Percentiles rank a stretch among this genome's conserved stretches.
Conservation (phyloP, 176 grass and related monocot genomes). For the Carex myosuroides region DNA sequence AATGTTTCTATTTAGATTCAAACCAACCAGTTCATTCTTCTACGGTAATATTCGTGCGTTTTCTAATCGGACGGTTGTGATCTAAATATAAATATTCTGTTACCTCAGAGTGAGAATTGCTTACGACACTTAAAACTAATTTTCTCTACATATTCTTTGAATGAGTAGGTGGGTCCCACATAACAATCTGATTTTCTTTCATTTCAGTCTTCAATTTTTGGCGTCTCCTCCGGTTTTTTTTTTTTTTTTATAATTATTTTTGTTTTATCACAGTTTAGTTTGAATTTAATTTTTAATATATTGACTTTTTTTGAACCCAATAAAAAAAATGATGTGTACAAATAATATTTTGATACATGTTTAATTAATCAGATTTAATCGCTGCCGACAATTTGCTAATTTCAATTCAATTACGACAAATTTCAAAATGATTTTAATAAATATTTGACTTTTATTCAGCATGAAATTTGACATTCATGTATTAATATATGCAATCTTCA, state of each 20-base stretch:
- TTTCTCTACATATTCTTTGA: conserved; percentile 13
- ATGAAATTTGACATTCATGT: background rate
- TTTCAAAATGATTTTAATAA: background rate
- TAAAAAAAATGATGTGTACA: background rate
- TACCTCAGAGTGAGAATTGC: no score
- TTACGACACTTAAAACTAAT: background rate
- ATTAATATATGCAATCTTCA: background rate
- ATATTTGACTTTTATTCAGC: conserved; percentile 9
- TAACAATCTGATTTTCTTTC: background rate
- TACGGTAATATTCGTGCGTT: no score
- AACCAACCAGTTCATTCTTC: no score
- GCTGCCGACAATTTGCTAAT: background rate
- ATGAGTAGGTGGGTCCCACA: conserved; percentile 31
- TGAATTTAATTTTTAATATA: background rate
- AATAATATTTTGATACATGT: background rate
- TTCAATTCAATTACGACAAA: background rate
- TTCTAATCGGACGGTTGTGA: no score
- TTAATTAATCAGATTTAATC: background rate
- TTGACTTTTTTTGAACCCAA: background rate
- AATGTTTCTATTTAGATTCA: no score
- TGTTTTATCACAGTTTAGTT: background rate
- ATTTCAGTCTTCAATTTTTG: background rate
- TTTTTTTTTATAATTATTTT: background rate
- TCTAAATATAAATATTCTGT: no score
- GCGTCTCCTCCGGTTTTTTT: background rate